Evolutionary conservation across 495 filamentous ascomycete genomes (phyloP).

Genomic region (Hyaloscypha bicolor): DNA sequence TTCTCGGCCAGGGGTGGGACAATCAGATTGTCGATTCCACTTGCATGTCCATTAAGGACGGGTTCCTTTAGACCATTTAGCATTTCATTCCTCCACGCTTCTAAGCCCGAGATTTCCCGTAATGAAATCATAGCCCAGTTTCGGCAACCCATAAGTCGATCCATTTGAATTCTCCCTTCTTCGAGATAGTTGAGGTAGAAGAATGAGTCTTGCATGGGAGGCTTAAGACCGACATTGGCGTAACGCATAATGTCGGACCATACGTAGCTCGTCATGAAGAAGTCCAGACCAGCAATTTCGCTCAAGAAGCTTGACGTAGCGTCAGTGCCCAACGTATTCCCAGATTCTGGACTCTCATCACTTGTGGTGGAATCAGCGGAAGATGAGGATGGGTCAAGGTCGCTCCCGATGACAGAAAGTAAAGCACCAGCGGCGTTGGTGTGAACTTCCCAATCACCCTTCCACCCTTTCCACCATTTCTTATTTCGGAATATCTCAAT

Average conservation of each 20-base stretch:
- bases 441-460: conserved; percentile 18
- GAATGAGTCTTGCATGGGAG: neutral
- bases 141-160: conserved; percentile 14
- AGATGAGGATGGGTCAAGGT: conserved; percentile 5
- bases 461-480: conserved; percentile 10
- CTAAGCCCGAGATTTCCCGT: conserved; percentile 7
- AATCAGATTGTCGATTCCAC: neutral
- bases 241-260: conserved; percentile 12
- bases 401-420: conserved; percentile 8
- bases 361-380: conserved; percentile 1
- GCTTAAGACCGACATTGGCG: neutral
- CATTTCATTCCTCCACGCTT: conserved; percentile 8
- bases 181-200: conserved; percentile 12
- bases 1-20: neutral
- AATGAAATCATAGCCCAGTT: conserved; percentile 19
- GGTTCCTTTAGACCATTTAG: neutral
- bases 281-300: conserved; percentile 17
- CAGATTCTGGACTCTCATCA: neutral
- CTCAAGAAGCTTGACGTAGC: neutral
- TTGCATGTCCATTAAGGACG: neutral
- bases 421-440: conserved; percentile 7
- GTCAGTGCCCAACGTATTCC: neutral
- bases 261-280: conserved; percentile 12
- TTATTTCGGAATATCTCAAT: conserved; percentile 18
- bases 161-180: conserved; percentile 5